These are phyloP conservation scores for Lactuca saligna DNA, from an alignment of 129 eudicot species.

Conservation along the genomic window DNA sequence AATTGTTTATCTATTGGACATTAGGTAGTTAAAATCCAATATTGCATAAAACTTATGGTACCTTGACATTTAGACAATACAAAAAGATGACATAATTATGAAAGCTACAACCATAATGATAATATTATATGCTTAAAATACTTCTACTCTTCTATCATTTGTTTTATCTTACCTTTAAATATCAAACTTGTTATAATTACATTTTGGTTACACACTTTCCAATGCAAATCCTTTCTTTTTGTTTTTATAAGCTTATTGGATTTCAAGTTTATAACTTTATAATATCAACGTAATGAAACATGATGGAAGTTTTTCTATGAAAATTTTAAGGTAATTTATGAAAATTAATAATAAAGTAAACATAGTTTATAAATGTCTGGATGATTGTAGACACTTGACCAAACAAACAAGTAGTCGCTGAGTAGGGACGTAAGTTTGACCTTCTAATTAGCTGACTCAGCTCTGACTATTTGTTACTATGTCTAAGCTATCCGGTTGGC, in stretches of 20 bases:
- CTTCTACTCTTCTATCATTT: not conserved
- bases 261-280: no score
- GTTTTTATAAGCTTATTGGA: not conserved
- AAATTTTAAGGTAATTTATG: not conserved
- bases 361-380: conserved; percentile 9
- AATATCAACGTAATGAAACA: no score
- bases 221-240: not conserved
- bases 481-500: conserved; percentile 11
- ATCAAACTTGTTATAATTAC: not conserved
- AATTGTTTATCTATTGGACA: not conserved
- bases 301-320: no score
- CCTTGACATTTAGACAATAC: not conserved
- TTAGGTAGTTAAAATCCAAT: not conserved
- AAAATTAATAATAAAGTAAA: not conserved
- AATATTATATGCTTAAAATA: not conserved
- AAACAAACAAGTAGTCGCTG: conserved; percentile 16
- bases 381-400: conserved; percentile 24
- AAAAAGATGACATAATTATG: not conserved
- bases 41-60: not conserved
- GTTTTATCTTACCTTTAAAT: not conserved
- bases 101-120: not conserved
- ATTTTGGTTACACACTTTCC: no score
- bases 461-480: conserved; percentile 17
- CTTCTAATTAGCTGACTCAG: conserved; percentile 29
- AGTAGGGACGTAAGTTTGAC: conserved; percentile 27